Percentiles rank a stretch among this genome's conserved stretches.
Evolutionary conservation across 208 protist species (phyloP).

Genomic region (Trypanosoma congolense): DNA sequence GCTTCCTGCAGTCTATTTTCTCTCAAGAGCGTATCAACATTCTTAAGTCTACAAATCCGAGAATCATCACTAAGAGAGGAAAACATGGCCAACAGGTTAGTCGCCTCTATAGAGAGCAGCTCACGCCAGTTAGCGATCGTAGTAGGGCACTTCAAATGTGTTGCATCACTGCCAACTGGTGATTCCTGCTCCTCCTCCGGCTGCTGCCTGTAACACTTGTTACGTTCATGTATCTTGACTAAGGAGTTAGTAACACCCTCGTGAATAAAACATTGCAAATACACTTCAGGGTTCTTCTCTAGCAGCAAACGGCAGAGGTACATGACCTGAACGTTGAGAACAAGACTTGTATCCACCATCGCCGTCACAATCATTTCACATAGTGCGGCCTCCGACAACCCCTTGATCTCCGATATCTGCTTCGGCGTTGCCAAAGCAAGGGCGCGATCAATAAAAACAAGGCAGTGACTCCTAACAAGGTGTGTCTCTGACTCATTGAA

Average conservation of each 20-base stretch:
- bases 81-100: slow-evolving; percentile 32
- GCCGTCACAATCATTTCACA: slow-evolving; percentile 58
- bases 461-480: slow-evolving; percentile 27
- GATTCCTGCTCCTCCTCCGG: background rate
- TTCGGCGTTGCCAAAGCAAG: slow-evolving; percentile 40
- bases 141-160: slow-evolving; percentile 11
- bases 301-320: slow-evolving; percentile 52
- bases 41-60: slow-evolving; percentile 26
- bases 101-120: slow-evolving; percentile 36
- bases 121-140: slow-evolving; percentile 35
- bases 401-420: slow-evolving; percentile 31
- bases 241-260: slow-evolving; percentile 75
- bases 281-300: slow-evolving; percentile 59
- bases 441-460: slow-evolving; percentile 61
- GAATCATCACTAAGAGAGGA: slow-evolving; percentile 31
- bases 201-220: background rate
- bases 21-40: slow-evolving; percentile 36
- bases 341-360: slow-evolving; percentile 38
- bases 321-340: slow-evolving; percentile 52
- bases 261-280: slow-evolving; percentile 63
- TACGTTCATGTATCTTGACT: slow-evolving; percentile 28
- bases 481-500: slow-evolving; percentile 57
- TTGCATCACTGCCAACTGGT: slow-evolving; percentile 5
- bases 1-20: slow-evolving; percentile 36
- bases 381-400: slow-evolving; percentile 28